Evolutionary conservation across 2,329 filamentous ascomycete species (phyloP).

Genomic region (Coleophoma eucalyptorum): DNA sequence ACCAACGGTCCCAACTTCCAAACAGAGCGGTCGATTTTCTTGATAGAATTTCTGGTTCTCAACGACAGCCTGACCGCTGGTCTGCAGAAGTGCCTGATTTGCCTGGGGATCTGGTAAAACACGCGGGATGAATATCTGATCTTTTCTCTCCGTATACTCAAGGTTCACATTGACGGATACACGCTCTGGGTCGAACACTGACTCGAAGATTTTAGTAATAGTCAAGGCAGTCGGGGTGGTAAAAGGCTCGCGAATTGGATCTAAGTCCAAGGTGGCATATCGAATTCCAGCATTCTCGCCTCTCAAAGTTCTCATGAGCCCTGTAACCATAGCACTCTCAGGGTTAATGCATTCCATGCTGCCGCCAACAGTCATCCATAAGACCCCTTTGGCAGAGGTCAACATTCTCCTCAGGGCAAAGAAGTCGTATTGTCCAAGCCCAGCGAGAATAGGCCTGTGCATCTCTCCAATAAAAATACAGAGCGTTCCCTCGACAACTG

Average conservation of each 20-base stretch:
- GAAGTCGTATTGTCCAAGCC: neutral
- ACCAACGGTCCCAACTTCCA: constrained; percentile 7
- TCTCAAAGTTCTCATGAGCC: constrained; percentile 1
- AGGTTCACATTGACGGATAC: neutral
- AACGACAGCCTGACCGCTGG: neutral
- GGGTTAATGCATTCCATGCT: constrained; percentile 16
- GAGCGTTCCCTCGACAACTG: neutral
- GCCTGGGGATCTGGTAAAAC: constrained; percentile 2
- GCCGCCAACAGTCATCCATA: constrained; percentile 3
- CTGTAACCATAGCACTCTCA: constrained; percentile 5
- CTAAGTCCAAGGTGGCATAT: constrained; percentile 1
- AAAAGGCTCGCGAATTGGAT: neutral
- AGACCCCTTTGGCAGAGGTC: neutral
- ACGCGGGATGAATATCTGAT: constrained; percentile 4
- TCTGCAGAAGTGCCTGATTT: neutral
- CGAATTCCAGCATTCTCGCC: neutral
- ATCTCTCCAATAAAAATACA: neutral
- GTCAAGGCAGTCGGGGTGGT: neutral
- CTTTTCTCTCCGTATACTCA: constrained; percentile 3
- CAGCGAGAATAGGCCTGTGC: neutral
- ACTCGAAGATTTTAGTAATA: neutral
- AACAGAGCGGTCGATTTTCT: neutral
- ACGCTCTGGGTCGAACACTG: neutral
- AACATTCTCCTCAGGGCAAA: neutral
- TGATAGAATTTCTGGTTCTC: neutral